A percentile compares a stretch with the other conserved stretches of the same genome.
Evolutionary conservation across 1,284 basidiomycete genomes (phyloP).

Genomic region (Pholiota adiposa): DNA sequence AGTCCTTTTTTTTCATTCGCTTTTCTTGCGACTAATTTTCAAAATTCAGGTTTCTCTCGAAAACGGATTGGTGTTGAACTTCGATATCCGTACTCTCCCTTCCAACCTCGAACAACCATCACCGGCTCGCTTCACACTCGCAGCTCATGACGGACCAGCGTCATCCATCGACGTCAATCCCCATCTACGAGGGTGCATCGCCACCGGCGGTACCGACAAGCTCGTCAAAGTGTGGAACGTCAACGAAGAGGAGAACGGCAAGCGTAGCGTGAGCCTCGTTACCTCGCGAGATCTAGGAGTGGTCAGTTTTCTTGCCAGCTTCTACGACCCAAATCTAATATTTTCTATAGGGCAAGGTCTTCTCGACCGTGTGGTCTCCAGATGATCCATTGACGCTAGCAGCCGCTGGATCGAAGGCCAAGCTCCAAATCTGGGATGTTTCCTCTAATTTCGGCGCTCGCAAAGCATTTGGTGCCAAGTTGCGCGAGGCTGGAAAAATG

Average conservation of each 20-base stretch:
- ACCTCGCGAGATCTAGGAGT: conserved; percentile 92
- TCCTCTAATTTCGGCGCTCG: conserved; percentile 78
- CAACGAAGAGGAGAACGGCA: conserved; percentile 62
- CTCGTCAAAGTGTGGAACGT: conserved; percentile 96
- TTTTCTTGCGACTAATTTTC: neutral
- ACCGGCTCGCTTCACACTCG: conserved; percentile 84
- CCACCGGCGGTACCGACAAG: conserved; percentile 94
- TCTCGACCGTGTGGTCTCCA: conserved; percentile 89
- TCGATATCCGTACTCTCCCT: conserved; percentile 86
- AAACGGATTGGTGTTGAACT: conserved; percentile 91
- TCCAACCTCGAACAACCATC: conserved; percentile 63
- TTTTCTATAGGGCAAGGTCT: conserved; percentile 85
- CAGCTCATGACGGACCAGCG: conserved; percentile 95
- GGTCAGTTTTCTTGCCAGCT: conserved; percentile 52
- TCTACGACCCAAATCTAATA: conserved; percentile 2
- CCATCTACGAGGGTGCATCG: conserved; percentile 89
- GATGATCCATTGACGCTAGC: conserved; percentile 95
- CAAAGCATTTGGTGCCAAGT: conserved; percentile 78
- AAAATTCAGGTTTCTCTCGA: conserved; percentile 81
- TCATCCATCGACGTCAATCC: conserved; percentile 92
- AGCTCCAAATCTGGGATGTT: conserved; percentile 94
- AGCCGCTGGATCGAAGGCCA: conserved; percentile 92
- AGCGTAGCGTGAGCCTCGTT: conserved; percentile 84
- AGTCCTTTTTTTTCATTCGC: conserved; percentile 30
- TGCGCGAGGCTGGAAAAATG: conserved; percentile 69